phyloP scores from a whole-genome alignment of 768 basidiomycete species.

The Hortiboletus flavorubellus region DNA sequence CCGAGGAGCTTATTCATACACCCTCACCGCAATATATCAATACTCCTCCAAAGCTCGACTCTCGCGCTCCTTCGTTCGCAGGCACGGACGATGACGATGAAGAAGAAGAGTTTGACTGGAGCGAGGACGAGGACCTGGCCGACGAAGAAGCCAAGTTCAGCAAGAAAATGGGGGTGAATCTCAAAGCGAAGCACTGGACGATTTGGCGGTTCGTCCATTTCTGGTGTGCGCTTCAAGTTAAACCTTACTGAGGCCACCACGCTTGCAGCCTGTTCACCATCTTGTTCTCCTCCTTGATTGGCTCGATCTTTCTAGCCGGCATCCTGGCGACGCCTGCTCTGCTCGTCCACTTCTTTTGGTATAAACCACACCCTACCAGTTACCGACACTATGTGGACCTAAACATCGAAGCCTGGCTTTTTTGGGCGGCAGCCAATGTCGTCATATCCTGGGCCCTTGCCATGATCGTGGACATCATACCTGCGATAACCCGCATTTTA shows the following conservation, averaged over 20 bases:
- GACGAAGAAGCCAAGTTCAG: constrained; percentile 68
- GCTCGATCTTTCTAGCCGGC: constrained; percentile 62
- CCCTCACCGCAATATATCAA: constrained; percentile 22
- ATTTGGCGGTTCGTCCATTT: constrained; percentile 46
- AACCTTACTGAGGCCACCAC: background rate
- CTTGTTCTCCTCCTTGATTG: constrained; percentile 70
- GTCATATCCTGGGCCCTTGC: constrained; percentile 79
- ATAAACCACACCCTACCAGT: constrained; percentile 52
- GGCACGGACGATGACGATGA: constrained; percentile 60
- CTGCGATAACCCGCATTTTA: constrained; percentile 47
- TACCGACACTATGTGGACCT: constrained; percentile 58
- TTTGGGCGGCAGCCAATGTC: constrained; percentile 78
- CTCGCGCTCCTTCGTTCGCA: constrained; percentile 42
- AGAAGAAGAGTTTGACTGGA: constrained; percentile 68
- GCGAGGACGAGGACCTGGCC: constrained; percentile 70
- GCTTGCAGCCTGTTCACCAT: constrained; percentile 51
- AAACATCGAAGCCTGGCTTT: constrained; percentile 74
- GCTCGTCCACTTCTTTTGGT: constrained; percentile 69
- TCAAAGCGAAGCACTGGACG: constrained; percentile 46
- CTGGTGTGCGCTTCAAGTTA: background rate
- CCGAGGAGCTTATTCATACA: constrained; percentile 36
- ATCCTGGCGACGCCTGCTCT: constrained; percentile 60
- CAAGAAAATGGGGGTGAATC: constrained; percentile 51
- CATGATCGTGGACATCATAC: constrained; percentile 65
- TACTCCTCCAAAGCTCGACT: constrained; percentile 33